phyloP scores from a whole-genome alignment of 352 stramenopile species.

The Thalassiosira ordinaria region DNA sequence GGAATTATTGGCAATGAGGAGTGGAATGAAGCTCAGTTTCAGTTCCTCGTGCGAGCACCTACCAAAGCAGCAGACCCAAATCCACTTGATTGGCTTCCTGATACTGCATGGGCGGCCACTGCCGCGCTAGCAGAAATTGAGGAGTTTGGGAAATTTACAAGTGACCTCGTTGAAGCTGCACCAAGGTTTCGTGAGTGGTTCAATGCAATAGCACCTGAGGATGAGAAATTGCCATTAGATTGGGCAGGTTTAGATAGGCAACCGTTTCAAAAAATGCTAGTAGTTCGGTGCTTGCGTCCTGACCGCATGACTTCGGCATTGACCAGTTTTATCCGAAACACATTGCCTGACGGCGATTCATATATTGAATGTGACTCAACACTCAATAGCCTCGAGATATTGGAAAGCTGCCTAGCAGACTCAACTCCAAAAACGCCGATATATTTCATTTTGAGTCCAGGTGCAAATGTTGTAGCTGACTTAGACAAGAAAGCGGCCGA shows the following conservation, averaged over 20 bases:
- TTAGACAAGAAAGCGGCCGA: conserved; percentile 94
- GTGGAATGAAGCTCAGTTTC: conserved; percentile 94
- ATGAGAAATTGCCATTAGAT: conserved; percentile 96
- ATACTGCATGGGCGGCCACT: conserved; percentile 91
- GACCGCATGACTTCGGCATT: conserved; percentile 94
- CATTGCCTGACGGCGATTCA: conserved; percentile 91
- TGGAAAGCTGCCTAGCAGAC: conserved; percentile 94
- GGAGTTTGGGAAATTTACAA: conserved; percentile 96
- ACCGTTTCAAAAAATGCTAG: conserved; percentile 96
- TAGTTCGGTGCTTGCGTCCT: conserved; percentile 92
- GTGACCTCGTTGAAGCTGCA: conserved; percentile 94
- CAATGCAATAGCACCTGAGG: conserved; percentile 94
- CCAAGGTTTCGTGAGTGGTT: conserved; percentile 98
- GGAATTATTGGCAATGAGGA: conserved; percentile 93
- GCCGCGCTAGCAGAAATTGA: conserved; percentile 92
- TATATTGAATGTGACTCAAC: conserved; percentile 97
- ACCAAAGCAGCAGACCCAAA: conserved; percentile 86
- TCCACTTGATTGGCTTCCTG: conserved; percentile 91
- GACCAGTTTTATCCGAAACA: conserved; percentile 93
- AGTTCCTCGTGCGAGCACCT: conserved; percentile 92
- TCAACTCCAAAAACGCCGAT: conserved; percentile 94
- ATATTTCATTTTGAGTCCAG: conserved; percentile 96
- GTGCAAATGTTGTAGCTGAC: conserved; percentile 94
- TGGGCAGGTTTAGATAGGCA: conserved; percentile 94
- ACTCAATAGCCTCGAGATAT: conserved; percentile 93